phyloP scores from a whole-genome alignment of 2,329 filamentous ascomycete genomes.

The Cladophialophora carrionii region DNA sequence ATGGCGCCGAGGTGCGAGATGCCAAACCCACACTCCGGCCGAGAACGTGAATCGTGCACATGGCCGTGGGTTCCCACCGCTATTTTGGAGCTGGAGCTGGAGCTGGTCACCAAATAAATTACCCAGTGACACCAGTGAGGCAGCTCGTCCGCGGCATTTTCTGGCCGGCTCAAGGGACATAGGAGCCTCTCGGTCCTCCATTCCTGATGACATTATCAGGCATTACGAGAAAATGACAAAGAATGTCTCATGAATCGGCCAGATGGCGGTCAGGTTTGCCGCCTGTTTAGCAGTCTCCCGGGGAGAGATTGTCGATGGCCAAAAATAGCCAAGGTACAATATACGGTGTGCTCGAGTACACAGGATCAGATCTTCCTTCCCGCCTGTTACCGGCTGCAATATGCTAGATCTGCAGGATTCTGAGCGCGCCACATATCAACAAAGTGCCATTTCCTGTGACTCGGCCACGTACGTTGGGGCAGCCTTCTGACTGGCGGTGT shows the following conservation, averaged over 20 bases:
- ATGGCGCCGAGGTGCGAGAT: constrained; percentile 4
- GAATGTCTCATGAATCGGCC: neutral
- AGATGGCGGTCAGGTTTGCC: neutral
- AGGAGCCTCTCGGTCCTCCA: neutral
- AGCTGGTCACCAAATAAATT: neutral
- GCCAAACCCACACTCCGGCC: constrained; percentile 5
- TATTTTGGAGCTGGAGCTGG: neutral
- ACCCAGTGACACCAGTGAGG: too few species aligned
- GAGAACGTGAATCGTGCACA: constrained; percentile 3
- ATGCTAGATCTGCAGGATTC: neutral
- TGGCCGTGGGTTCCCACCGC: neutral
- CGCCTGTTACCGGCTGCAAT: neutral
- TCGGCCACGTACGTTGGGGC: neutral
- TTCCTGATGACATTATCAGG: neutral
- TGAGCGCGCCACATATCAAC: neutral
- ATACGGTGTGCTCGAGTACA: neutral
- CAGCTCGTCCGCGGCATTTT: constrained; percentile 14
- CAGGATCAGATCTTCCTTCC: constrained; percentile 1
- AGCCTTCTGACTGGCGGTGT: neutral
- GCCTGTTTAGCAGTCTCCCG: neutral
- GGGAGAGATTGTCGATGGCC: neutral
- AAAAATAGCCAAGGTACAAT: constrained; percentile 6
- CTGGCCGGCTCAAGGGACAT: neutral
- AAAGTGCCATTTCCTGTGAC: constrained; percentile 3
- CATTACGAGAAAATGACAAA: neutral